phyloP scores from a whole-genome alignment of 768 basidiomycete genomes.

The Pleurotus tuber-regium region DNA sequence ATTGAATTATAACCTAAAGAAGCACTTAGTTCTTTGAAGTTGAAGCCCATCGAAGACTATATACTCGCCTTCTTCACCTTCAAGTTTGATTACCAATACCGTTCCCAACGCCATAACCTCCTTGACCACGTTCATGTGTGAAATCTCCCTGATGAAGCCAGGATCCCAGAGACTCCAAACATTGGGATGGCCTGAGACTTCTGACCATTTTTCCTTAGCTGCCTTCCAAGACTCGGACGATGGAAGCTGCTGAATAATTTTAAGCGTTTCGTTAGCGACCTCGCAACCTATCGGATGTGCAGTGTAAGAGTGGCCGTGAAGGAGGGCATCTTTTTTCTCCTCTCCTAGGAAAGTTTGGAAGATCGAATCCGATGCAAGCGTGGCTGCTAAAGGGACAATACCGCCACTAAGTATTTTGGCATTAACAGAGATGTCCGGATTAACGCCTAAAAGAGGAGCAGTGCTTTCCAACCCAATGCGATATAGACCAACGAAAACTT shows the following conservation, averaged over 20 bases:
- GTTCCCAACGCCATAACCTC: constrained; percentile 88
- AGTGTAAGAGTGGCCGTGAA: constrained; percentile 96
- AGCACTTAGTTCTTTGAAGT: not conserved
- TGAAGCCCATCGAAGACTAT: constrained; percentile 15
- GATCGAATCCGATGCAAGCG: constrained; percentile 76
- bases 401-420: constrained; percentile 96
- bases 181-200: constrained; percentile 12
- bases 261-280: constrained; percentile 80
- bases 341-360: constrained; percentile 78
- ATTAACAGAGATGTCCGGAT: constrained; percentile 88
- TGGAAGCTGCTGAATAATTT: constrained; percentile 54
- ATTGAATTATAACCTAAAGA: constrained; percentile 54
- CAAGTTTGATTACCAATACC: constrained; percentile 76
- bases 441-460: constrained; percentile 60
- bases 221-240: constrained; percentile 53
- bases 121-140: constrained; percentile 52
- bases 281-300: constrained; percentile 93
- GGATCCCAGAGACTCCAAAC: constrained; percentile 92
- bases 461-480: constrained; percentile 75
- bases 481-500: constrained; percentile 93
- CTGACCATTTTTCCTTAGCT: constrained; percentile 60
- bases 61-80: constrained; percentile 52
- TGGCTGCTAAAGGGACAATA: constrained; percentile 80
- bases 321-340: constrained; percentile 77
- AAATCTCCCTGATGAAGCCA: constrained; percentile 62